These are phyloP conservation scores for Skeletonema marinoi DNA, from an alignment of 108 stramenopile species.

Conservation along the genomic window DNA sequence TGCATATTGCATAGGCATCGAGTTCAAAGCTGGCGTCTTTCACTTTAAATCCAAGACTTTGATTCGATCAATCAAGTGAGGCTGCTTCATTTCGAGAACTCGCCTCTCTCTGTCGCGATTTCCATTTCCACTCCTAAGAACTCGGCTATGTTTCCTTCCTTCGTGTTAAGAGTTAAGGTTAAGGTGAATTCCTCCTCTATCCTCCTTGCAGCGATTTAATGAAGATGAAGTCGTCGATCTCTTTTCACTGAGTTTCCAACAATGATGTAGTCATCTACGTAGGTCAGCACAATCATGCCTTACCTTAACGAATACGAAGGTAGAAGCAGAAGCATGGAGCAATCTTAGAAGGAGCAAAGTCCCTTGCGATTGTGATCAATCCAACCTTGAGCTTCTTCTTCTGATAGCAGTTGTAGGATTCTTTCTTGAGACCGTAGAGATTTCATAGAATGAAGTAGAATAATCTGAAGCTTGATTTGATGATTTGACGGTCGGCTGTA, in stretches of 20 bases:
- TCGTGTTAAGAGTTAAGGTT: too few relatives aligned
- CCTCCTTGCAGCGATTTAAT: constrained; percentile 10
- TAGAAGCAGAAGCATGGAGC: constrained; percentile 28
- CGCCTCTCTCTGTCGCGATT: constrained; percentile 15
- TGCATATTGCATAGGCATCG: too few relatives aligned
- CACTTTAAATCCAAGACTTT: background rate
- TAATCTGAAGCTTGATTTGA: constrained; percentile 1
- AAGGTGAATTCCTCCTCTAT: constrained; percentile 17
- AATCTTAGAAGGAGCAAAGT: background rate
- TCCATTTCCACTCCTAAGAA: constrained; percentile 56
- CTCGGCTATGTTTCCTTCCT: constrained; percentile 53
- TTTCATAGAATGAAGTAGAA: background rate
- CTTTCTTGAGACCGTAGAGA: constrained; percentile 39
- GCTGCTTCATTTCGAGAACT: constrained; percentile 46
- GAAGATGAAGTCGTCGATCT: constrained; percentile 36
- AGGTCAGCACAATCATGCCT: constrained; percentile 5
- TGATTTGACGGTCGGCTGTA: too few relatives aligned
- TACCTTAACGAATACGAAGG: too few relatives aligned
- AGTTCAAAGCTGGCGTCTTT: too few relatives aligned
- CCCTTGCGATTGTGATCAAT: background rate
- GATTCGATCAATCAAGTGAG: constrained; percentile 2
- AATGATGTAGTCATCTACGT: constrained; percentile 55
- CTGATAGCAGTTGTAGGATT: constrained; percentile 16
- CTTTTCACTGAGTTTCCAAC: constrained; percentile 24
- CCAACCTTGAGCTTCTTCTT: constrained; percentile 9